Conservation (phyloP, 331 rosid species). For the Acacia pycnantha region DNA sequence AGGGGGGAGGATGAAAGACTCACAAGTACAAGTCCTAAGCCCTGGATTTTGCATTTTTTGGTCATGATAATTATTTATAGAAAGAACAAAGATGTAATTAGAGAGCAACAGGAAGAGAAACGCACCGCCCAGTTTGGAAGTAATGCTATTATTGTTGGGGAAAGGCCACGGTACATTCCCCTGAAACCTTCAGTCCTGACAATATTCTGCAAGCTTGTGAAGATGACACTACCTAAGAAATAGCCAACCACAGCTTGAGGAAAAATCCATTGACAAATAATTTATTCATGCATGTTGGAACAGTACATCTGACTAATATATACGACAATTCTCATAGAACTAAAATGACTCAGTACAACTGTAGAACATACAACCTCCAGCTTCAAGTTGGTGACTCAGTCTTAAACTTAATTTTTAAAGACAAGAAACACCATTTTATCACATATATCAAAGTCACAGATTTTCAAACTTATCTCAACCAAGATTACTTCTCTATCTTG, state of each 20-base stretch:
- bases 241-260: slow-evolving; percentile 16
- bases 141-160: slow-evolving; percentile 86
- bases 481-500: not conserved
- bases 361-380: slow-evolving; percentile 6
- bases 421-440: slow-evolving; percentile 13
- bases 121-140: slow-evolving; percentile 99
- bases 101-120: slow-evolving; percentile 33
- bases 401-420: not conserved
- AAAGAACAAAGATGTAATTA: not conserved
- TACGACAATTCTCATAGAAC: slow-evolving; percentile 20
- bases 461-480: slow-evolving; percentile 1
- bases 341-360: slow-evolving; percentile 1
- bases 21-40: not conserved
- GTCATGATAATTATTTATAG: slow-evolving; percentile 2
- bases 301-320: not conserved
- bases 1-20: not conserved
- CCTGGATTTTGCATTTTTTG: not conserved
- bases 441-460: not conserved
- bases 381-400: slow-evolving; percentile 3
- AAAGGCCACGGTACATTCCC: slow-evolving; percentile 97
- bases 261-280: slow-evolving; percentile 3
- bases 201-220: slow-evolving; percentile 69
- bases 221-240: slow-evolving; percentile 74
- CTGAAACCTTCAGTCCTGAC: slow-evolving; percentile 74
- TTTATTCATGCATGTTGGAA: not conserved